Conservation (phyloP, 1,139 yeast genomes). For the Zygosaccharomyces sapae region DNA sequence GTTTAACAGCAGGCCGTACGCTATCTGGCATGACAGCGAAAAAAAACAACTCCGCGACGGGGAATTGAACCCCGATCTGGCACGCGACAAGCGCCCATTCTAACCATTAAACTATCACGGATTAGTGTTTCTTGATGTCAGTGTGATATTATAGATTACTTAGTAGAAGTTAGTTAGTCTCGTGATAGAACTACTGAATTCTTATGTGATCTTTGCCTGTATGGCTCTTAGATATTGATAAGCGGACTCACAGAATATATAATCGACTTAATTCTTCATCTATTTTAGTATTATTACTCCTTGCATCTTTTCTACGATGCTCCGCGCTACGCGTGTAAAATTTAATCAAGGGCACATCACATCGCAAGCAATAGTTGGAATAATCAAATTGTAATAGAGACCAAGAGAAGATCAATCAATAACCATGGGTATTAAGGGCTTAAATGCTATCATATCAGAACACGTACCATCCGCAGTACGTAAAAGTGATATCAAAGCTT, state of each 20-base stretch:
- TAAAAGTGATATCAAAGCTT: conserved; percentile 74
- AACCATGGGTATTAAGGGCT: conserved; percentile 73
- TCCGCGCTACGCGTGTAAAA: conserved; percentile 1
- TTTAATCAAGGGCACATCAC: not conserved
- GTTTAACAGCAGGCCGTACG: no score
- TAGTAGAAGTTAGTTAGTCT: no score
- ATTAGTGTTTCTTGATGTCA: conserved; percentile 4
- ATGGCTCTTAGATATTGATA: no score
- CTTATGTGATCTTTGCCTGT: no score
- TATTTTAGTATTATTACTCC: not conserved
- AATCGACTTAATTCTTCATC: no score
- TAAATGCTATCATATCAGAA: conserved; percentile 62
- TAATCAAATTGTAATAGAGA: not conserved
- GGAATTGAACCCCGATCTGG: conserved; percentile 41
- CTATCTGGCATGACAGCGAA: no score
- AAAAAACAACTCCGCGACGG: conserved; percentile 36
- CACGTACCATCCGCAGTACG: conserved; percentile 82
- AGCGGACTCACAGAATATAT: no score
- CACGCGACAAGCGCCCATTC: conserved; percentile 41
- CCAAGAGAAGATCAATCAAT: not conserved
- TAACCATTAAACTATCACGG: conserved; percentile 40
- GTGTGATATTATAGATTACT: no score
- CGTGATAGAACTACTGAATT: no score
- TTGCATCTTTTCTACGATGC: not conserved
- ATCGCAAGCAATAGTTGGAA: not conserved